Evolutionary conservation across 2,329 filamentous ascomycete species (phyloP).

Genomic region (Ophiostoma pallidulum): DNA sequence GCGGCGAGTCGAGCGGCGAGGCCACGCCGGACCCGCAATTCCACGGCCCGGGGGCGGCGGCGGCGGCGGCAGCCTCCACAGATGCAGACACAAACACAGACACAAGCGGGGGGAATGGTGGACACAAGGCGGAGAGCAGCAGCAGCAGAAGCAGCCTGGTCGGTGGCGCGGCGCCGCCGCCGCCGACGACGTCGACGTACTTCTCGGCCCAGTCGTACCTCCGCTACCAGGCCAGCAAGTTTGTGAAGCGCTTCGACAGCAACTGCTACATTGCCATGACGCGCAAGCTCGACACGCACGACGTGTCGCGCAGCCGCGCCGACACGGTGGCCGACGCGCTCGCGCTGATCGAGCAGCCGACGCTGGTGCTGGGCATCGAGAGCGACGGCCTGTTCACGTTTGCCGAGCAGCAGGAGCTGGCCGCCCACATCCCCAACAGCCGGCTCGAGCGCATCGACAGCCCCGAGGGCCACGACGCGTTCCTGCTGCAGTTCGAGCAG

Average conservation of each 20-base stretch:
- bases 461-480: conserved; percentile 92
- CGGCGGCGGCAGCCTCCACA: not conserved
- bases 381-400: conserved; percentile 95
- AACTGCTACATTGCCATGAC: conserved; percentile 99
- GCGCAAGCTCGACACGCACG: conserved; percentile 93
- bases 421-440: conserved; percentile 67
- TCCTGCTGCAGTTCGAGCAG: conserved; percentile 92
- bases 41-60: conserved; percentile 13
- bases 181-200: conserved; percentile 63
- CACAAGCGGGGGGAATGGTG: not conserved
- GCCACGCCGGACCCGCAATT: conserved; percentile 17
- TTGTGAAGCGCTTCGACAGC: conserved; percentile 92
- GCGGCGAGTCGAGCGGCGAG: conserved; percentile 12
- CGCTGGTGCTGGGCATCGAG: conserved; percentile 86
- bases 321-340: conserved; percentile 63
- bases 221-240: conserved; percentile 92
- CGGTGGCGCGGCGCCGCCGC: conserved; percentile 41
- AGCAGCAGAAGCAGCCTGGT: conserved; percentile 34
- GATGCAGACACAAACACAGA: too few species aligned
- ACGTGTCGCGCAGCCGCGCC: conserved; percentile 74
- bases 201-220: conserved; percentile 98
- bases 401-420: conserved; percentile 89
- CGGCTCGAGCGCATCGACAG: conserved; percentile 81
- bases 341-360: conserved; percentile 74
- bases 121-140: conserved; percentile 32